phyloP scores from a whole-genome alignment of 116 monocot species.

The Zostera marina region DNA sequence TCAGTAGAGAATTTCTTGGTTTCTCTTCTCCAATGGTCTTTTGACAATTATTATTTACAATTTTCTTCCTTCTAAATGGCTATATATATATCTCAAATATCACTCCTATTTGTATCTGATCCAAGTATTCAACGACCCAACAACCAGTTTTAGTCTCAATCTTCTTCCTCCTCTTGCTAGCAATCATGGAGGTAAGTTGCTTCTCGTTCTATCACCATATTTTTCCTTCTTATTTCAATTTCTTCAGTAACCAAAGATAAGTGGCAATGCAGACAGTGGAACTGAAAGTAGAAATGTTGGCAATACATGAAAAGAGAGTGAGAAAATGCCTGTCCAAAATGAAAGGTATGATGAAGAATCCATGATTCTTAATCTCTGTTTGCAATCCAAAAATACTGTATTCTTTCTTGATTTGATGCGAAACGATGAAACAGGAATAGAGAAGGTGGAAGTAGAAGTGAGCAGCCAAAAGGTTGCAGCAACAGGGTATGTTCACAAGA shows the following conservation, averaged over 20 bases:
- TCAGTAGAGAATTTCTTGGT: too few relatives aligned
- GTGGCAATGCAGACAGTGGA: conserved; percentile 45
- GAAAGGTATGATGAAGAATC: conserved; percentile 28
- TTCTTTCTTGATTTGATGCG: too few relatives aligned
- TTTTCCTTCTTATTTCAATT: neutral
- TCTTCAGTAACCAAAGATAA: neutral
- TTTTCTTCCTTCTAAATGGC: neutral
- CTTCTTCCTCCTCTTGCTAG: neutral
- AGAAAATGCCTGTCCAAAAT: conserved; percentile 80
- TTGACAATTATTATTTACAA: neutral
- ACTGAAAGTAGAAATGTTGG: conserved; percentile 88
- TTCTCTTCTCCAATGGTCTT: neutral
- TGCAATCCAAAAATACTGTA: neutral
- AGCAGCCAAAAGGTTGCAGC: conserved; percentile 54
- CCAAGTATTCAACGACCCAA: neutral
- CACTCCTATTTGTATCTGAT: neutral
- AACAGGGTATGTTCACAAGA: conserved; percentile 49
- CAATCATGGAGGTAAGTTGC: conserved; percentile 2
- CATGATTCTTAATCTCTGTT: neutral
- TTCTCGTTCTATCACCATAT: neutral
- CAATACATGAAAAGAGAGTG: conserved; percentile 82
- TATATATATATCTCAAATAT: conserved; percentile 3
- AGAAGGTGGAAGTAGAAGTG: conserved; percentile 66
- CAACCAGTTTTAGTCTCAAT: neutral
- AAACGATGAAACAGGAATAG: conserved; percentile 26